Evolutionary conservation across 768 basidiomycete species (phyloP).

Genomic region (Cystofilobasidium bisporidii): DNA sequence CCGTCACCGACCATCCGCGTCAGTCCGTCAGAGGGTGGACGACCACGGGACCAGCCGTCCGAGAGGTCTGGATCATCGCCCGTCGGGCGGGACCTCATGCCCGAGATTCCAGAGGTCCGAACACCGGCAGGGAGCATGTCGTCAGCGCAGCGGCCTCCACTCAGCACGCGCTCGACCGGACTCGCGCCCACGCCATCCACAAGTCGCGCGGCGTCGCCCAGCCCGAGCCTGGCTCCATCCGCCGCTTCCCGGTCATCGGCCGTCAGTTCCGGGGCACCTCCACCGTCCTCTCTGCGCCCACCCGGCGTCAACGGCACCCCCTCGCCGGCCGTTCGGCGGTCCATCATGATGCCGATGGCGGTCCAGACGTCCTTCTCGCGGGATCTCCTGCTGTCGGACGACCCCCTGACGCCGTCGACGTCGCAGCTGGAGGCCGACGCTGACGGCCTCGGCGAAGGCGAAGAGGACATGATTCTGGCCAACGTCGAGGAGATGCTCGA

Average conservation of each 20-base stretch:
- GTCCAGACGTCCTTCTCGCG: slow-evolving; percentile 38
- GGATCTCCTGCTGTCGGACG: slow-evolving; percentile 50
- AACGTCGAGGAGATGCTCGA: slow-evolving; percentile 98
- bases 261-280: background rate
- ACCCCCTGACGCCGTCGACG: slow-evolving; percentile 60
- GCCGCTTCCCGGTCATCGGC: too few species aligned
- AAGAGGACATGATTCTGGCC: slow-evolving; percentile 63
- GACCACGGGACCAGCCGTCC: background rate
- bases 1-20: slow-evolving; percentile 17
- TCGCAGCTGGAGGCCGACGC: slow-evolving; percentile 51
- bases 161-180: background rate
- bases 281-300: background rate
- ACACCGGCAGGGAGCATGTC: background rate
- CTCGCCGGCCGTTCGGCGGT: background rate
- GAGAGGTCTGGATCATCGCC: background rate
- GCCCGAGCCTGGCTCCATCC: too few species aligned
- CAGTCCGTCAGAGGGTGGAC: background rate
- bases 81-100: background rate
- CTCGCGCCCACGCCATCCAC: too few species aligned
- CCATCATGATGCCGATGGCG: slow-evolving; percentile 14
- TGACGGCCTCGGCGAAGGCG: slow-evolving; percentile 37
- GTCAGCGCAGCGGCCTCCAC: background rate
- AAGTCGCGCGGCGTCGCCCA: too few species aligned
- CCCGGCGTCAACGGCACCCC: background rate
- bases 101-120: background rate